Conservation (phyloP, 352 stramenopile genomes). For the Globisporangium apiculatum region DNA sequence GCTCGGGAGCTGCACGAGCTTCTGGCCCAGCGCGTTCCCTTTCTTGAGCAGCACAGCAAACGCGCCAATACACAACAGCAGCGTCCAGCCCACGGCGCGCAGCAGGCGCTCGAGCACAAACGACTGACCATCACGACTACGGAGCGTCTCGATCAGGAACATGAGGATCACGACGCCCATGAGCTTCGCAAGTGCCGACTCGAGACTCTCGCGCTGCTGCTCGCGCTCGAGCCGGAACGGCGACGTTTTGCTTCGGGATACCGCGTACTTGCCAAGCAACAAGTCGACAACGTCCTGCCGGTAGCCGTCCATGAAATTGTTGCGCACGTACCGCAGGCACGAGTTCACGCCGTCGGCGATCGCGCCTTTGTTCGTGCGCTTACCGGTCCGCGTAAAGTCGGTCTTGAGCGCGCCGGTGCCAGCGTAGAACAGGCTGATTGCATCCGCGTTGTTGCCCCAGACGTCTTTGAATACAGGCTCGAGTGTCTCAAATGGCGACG, state of each 20-base stretch:
- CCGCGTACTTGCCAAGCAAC: slow-evolving; percentile 59
- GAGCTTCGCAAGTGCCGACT: slow-evolving; percentile 47
- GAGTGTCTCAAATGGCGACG: slow-evolving; percentile 55
- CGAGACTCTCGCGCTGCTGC: slow-evolving; percentile 32
- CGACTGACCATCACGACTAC: slow-evolving; percentile 23
- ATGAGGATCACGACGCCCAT: slow-evolving; percentile 38
- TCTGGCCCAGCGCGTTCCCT: slow-evolving; percentile 54
- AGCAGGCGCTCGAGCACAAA: slow-evolving; percentile 51
- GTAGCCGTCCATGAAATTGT: slow-evolving; percentile 95
- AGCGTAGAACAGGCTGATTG: slow-evolving; percentile 91
- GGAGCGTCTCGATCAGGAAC: slow-evolving; percentile 57
- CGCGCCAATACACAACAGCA: slow-evolving; percentile 32
- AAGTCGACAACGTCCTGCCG: slow-evolving; percentile 93
- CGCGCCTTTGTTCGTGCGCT: slow-evolving; percentile 88
- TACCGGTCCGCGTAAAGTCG: slow-evolving; percentile 94
- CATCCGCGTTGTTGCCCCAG: slow-evolving; percentile 96
- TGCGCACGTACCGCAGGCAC: slow-evolving; percentile 91
- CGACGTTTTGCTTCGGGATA: slow-evolving; percentile 45
- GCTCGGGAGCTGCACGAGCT: slow-evolving; percentile 54
- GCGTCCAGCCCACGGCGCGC: slow-evolving; percentile 41
- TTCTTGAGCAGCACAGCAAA: slow-evolving; percentile 75
- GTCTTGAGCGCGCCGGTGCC: slow-evolving; percentile 94
- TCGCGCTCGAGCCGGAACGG: slow-evolving; percentile 25
- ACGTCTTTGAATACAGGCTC: slow-evolving; percentile 82
- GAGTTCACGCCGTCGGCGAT: slow-evolving; percentile 95